Evolutionary conservation across 2,329 filamentous ascomycete genomes (phyloP), one percentile per base, ranked within the genome.

Genomic region (Calonectria ilicicola): DNA sequence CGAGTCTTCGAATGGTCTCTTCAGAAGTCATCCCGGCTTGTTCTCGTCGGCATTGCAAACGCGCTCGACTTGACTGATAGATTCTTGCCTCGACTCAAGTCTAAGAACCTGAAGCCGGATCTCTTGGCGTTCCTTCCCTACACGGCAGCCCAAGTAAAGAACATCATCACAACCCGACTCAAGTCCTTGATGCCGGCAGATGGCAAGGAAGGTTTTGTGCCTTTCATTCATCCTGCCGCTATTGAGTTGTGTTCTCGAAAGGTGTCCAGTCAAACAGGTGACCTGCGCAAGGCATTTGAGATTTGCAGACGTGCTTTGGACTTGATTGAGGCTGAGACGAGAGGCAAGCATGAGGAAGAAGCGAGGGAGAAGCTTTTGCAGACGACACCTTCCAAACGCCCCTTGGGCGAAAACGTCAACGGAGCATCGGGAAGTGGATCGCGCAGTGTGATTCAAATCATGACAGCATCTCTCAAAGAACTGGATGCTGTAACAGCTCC

Each of bases 1-100:
- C 94, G 92, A 74, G 88, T 99, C n/a, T 98, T 99, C 78, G 96
- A 98, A 82, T 98, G 96, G 96, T 97, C 97, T 1, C 87, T 99
- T 80, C 91, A 95, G 74, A 92, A 92, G 75, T 90, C 91, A 1
- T 98, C 97, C 0, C 91, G 91, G 23, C 91, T 99, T 6, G 87
- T 97, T 42, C 87, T 99, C 21, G 91, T 99, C 63, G 97, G 97
- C 60, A 98, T 99, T 80, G 97, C 97, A 78, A 99, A 99, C 80
- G 97, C 97, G 5, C 88, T 99, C 67, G 97, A 99, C 82, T 87
- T 99, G 69, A 99, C 97, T 0, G 97, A 98, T 82, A 94, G 97
- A 12, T 98, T 98, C 78, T 89, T 99, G 23, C 97, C 97, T 63
- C 93, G 96, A 65, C 90, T 99, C 74, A 98, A 98, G 86, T 92